A percentile compares a stretch with the other conserved stretches of the same genome.
phyloP scores from a whole-genome alignment of 176 grass and related monocot species.

The Ananas comosus region DNA sequence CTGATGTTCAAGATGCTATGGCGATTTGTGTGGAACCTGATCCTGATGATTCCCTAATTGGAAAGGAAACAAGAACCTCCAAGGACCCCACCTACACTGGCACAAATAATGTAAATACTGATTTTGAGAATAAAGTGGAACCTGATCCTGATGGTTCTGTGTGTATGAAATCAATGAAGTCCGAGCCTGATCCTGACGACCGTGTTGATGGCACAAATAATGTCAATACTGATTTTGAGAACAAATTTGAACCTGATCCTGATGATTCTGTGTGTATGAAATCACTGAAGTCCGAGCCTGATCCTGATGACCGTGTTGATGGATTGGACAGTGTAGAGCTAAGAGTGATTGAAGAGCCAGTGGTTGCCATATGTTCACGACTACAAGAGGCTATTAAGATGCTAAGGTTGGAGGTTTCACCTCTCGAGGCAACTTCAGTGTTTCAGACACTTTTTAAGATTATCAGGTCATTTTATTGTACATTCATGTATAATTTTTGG shows the following conservation, averaged over 20 bases:
- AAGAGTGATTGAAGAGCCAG: conserved; percentile 64
- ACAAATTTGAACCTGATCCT: neutral
- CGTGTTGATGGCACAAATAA: neutral
- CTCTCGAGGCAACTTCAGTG: conserved; percentile 42
- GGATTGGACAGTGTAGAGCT: conserved; percentile 40
- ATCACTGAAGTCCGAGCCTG: conserved; percentile 29
- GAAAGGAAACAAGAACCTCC: neutral
- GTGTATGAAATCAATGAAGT: conserved; percentile 22
- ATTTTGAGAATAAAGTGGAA: conserved; percentile 25
- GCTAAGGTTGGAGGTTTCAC: conserved; percentile 47
- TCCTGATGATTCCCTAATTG: conserved; percentile 36
- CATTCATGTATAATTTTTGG: neutral
- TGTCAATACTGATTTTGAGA: no score
- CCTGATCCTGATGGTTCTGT: conserved; percentile 40
- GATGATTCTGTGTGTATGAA: conserved; percentile 6
- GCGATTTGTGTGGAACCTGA: conserved; percentile 14
- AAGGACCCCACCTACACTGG: neutral
- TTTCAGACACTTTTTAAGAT: conserved; percentile 87
- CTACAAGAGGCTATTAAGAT: conserved; percentile 56
- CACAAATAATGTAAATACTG: neutral
- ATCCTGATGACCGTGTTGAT: conserved; percentile 32
- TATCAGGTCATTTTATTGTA: conserved; percentile 34
- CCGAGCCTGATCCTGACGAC: conserved; percentile 45
- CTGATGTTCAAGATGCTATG: neutral
- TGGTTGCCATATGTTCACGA: conserved; percentile 39